Evolutionary conservation across 306 rosid species (phyloP).

Genomic region (Abrus precatorius): DNA sequence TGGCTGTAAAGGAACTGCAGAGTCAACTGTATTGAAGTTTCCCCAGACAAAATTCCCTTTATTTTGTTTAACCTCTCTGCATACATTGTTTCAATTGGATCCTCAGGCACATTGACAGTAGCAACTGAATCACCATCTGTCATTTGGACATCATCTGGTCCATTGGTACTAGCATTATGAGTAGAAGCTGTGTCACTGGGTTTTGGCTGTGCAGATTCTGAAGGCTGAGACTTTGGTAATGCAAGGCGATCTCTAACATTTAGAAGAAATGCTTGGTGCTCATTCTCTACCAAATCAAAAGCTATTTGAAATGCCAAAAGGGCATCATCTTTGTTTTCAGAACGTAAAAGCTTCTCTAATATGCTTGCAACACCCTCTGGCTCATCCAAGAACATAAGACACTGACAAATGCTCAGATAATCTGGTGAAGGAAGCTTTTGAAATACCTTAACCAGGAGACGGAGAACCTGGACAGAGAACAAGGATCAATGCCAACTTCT

Average conservation of each 20-base stretch:
- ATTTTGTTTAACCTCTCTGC: constrained; percentile 85
- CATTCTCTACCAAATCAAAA: constrained; percentile 95
- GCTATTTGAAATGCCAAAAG: constrained; percentile 95
- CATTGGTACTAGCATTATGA: constrained; percentile 63
- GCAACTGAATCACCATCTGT: constrained; percentile 66
- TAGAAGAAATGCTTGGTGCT: constrained; percentile 94
- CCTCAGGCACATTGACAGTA: constrained; percentile 60
- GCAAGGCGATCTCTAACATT: constrained; percentile 85
- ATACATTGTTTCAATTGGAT: constrained; percentile 81
- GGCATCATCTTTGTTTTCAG: constrained; percentile 93
- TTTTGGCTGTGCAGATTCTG: constrained; percentile 64
- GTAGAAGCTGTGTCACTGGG: constrained; percentile 63
- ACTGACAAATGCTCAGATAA: constrained; percentile 95
- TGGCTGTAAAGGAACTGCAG: constrained; percentile 94
- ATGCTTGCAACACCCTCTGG: constrained; percentile 90
- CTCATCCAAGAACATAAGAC: constrained; percentile 97
- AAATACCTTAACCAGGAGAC: constrained; percentile 91
- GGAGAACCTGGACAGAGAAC: constrained; percentile 72
- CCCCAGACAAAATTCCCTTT: constrained; percentile 95
- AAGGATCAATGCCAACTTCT: constrained; percentile 39
- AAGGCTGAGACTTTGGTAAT: constrained; percentile 65
- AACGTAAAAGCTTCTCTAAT: constrained; percentile 86
- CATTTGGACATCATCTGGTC: constrained; percentile 85
- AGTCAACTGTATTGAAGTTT: constrained; percentile 91
- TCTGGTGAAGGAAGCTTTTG: constrained; percentile 96